Base-by-base conservation (phyloP, 78 protist species). In the Isochrysis galbana region DNA sequence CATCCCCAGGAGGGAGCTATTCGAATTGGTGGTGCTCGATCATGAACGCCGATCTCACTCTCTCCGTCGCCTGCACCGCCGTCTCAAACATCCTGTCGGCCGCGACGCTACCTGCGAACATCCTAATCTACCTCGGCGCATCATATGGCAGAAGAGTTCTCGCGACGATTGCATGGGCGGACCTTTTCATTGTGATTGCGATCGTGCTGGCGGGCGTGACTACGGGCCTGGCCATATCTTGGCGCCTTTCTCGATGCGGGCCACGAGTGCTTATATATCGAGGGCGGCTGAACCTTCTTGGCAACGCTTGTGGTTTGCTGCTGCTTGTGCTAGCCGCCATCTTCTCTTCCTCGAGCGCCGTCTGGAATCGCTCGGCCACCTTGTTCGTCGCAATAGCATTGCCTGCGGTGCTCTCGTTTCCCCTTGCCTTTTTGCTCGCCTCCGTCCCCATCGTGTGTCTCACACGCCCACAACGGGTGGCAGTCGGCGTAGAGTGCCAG, bases 401-500 rank as follows among this genome's bases (percentile, higher is more conserved):
- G 86, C 92, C 92, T 22, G 19, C 44, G 47, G 23, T 38, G 51
- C 4, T 34, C 42, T 39, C 34, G 36, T 21, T 90, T 5, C 19
- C 14, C 34, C n/a, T 55, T 21, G n/a, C 92, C 5, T 0, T 32
- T 32, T 1, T 14, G 34, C 25, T 67, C 47, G 86, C 86, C 42
- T 11, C 26, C 14, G 14, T 38, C 10, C 70, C 19, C 29, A 2
- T n/a, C 38, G n/a, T 23, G 51, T 14, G 87, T 41, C 7, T 69
- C 5, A 7, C 32, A 2, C 44, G 36, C 36, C 87, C 92, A 3
- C 38, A 32, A n/a, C 25, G 44, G 17, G 39, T 46, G 22, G 92
- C 92, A 5, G 67, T 90, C 87, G 45, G 1, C 67, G 32, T 90
- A 45, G 92, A 90, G 92, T 90, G 92, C 87, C 1, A 21, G 48